phyloP scores from a whole-genome alignment of 495 filamentous ascomycete genomes.

The Penicillium tannophilum region DNA sequence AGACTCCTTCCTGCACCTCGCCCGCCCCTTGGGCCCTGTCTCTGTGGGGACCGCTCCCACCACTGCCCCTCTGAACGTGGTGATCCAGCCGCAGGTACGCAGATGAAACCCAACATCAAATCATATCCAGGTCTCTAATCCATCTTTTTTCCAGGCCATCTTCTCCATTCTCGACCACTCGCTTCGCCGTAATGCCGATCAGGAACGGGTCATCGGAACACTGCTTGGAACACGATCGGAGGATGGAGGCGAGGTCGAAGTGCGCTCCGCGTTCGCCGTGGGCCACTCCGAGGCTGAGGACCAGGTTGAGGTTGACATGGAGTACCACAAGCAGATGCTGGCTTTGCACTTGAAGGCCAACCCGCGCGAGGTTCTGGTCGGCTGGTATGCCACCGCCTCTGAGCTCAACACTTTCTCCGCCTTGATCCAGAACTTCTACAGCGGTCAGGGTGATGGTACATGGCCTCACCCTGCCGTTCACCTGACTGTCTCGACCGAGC shows the following conservation, averaged over 20 bases:
- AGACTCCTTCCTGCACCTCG: conserved; percentile 90
- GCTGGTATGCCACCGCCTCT: conserved; percentile 96
- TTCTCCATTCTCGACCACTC: conserved; percentile 98
- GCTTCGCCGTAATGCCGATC: conserved; percentile 81
- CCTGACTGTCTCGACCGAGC: conserved; percentile 86
- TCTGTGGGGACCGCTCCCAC: conserved; percentile 74
- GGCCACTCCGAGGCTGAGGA: conserved; percentile 97
- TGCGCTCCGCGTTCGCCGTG: conserved; percentile 93
- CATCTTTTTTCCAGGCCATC: conserved; percentile 65
- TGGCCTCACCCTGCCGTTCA: conserved; percentile 96
- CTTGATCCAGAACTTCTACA: conserved; percentile 99
- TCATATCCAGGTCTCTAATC: conserved; percentile 1
- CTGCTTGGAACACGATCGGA: conserved; percentile 89
- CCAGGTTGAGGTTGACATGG: conserved; percentile 99
- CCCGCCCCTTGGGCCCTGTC: conserved; percentile 83
- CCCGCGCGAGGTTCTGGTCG: conserved; percentile 89
- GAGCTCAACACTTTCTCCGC: conserved; percentile 98
- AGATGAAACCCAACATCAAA: conserved; percentile 6
- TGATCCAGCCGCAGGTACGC: conserved; percentile 91
- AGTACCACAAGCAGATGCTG: conserved; percentile 99
- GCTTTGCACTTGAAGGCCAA: conserved; percentile 89
- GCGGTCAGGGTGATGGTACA: conserved; percentile 91
- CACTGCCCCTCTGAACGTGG: conserved; percentile 86
- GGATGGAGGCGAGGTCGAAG: conserved; percentile 94
- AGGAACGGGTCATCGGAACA: conserved; percentile 94